Conservation (phyloP, 2,329 filamentous ascomycete genomes). For the Cladophialophora carrionii region DNA sequence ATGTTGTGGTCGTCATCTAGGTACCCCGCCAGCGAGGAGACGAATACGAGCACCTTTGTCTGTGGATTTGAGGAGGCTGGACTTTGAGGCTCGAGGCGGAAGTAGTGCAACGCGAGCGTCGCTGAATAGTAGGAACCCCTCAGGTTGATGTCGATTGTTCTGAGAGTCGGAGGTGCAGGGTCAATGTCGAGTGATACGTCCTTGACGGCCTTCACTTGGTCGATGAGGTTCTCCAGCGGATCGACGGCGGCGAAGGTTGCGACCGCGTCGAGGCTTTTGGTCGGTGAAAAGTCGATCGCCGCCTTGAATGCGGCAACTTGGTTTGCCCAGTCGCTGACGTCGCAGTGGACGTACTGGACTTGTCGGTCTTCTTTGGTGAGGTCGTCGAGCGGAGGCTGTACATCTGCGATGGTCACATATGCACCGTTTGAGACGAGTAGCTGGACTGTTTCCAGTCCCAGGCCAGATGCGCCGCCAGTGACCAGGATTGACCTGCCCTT, state of each 20-base stretch:
- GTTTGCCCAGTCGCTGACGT: slow-evolving; percentile 38
- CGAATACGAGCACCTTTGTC: slow-evolving; percentile 22
- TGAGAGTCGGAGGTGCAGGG: slow-evolving; percentile 28
- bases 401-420: slow-evolving; percentile 25
- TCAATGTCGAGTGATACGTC: slow-evolving; percentile 1
- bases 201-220: slow-evolving; percentile 27
- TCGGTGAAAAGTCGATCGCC: slow-evolving; percentile 37
- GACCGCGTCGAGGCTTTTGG: slow-evolving; percentile 34
- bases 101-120: slow-evolving; percentile 42
- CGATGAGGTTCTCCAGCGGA: slow-evolving; percentile 27
- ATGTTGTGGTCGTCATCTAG: slow-evolving; percentile 19
- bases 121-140: slow-evolving; percentile 40
- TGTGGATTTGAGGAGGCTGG: background rate
- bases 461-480: slow-evolving; percentile 49
- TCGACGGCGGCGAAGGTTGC: slow-evolving; percentile 41
- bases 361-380: slow-evolving; percentile 22
- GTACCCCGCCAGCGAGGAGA: slow-evolving; percentile 29
- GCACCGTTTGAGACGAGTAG: slow-evolving; percentile 31
- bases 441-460: slow-evolving; percentile 37
- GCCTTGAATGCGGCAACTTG: slow-evolving; percentile 43
- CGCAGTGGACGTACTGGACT: slow-evolving; percentile 40
- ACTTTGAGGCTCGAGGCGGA: slow-evolving; percentile 18
- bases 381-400: slow-evolving; percentile 17
- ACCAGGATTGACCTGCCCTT: slow-evolving; percentile 52
- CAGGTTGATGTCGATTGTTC: slow-evolving; percentile 40